Percentiles rank a stretch among this genome's conserved stretches.
Conservation (phyloP, 1,139 yeast genomes). For the Wickerhamomyces sp. region DNA sequence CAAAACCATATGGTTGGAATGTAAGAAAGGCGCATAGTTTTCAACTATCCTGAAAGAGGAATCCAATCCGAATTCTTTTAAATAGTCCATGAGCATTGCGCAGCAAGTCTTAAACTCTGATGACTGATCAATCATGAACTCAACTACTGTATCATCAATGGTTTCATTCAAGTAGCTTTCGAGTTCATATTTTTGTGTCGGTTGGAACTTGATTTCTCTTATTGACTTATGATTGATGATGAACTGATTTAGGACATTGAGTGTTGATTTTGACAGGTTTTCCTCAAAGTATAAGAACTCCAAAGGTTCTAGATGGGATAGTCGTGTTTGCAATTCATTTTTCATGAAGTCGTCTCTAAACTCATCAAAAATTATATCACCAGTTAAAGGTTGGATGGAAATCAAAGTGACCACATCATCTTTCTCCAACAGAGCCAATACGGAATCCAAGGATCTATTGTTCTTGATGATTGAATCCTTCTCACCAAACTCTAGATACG, state of each 20-base stretch:
- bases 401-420: conserved; percentile 37
- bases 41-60: conserved; percentile 48
- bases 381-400: conserved; percentile 74
- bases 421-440: conserved; percentile 20
- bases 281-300: conserved; percentile 53
- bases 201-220: conserved; percentile 21
- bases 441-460: conserved; percentile 19
- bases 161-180: conserved; percentile 14
- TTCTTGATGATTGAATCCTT: conserved; percentile 20
- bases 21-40: conserved; percentile 47
- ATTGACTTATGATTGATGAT: conserved; percentile 17
- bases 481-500: conserved; percentile 65
- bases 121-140: conserved; percentile 13
- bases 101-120: conserved; percentile 38
- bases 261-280: conserved; percentile 23
- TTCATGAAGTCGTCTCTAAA: conserved; percentile 53
- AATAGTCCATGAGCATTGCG: conserved; percentile 43
- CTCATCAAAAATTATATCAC: conserved; percentile 67
- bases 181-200: conserved; percentile 9
- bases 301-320: conserved; percentile 68
- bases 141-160: conserved; percentile 10
- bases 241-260: conserved; percentile 18
- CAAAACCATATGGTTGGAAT: conserved; percentile 55
- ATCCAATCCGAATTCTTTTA: conserved; percentile 59
- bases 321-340: conserved; percentile 65